These are phyloP conservation scores for Phaseolus coccineus DNA, from an alignment of 331 rosid genomes.

Conservation along the genomic window DNA sequence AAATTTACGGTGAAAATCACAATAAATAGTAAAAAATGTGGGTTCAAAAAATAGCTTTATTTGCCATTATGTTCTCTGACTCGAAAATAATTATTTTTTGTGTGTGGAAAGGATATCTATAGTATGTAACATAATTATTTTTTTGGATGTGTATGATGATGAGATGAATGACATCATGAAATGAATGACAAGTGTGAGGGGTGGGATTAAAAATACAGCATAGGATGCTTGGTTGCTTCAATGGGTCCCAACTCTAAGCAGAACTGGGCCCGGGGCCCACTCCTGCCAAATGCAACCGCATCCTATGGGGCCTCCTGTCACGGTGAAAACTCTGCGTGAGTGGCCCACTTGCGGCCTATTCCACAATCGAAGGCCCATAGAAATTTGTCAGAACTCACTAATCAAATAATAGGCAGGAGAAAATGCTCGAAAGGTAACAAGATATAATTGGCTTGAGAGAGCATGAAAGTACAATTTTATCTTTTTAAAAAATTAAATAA, in stretches of 20 bases:
- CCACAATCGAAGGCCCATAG: conserved; percentile 54
- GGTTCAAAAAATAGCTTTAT: too few relatives aligned
- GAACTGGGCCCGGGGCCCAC: conserved; percentile 55
- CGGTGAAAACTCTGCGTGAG: not conserved
- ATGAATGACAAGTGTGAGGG: not conserved
- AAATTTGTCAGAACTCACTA: conserved; percentile 41
- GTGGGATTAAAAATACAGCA: conserved; percentile 31
- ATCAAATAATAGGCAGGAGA: conserved; percentile 32
- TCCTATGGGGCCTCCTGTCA: conserved; percentile 45
- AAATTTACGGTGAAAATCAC: too few relatives aligned
- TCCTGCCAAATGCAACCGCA: conserved; percentile 41
- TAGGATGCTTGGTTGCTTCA: conserved; percentile 57
- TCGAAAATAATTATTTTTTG: too few relatives aligned
- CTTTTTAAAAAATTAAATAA: not conserved
- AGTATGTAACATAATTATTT: not conserved
- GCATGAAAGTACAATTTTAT: not conserved
- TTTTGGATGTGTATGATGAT: not conserved
- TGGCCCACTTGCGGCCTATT: conserved; percentile 54
- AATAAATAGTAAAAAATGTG: too few relatives aligned
- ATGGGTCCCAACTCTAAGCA: conserved; percentile 40
- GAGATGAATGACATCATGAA: not conserved
- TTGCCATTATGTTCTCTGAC: too few relatives aligned
- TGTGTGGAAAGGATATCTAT: too few relatives aligned
- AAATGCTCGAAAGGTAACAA: not conserved
- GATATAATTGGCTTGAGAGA: conserved; percentile 3